These are phyloP conservation scores for Oropetium thomaeum DNA, from an alignment of 176 grass and related monocot species.

Conservation along the genomic window DNA sequence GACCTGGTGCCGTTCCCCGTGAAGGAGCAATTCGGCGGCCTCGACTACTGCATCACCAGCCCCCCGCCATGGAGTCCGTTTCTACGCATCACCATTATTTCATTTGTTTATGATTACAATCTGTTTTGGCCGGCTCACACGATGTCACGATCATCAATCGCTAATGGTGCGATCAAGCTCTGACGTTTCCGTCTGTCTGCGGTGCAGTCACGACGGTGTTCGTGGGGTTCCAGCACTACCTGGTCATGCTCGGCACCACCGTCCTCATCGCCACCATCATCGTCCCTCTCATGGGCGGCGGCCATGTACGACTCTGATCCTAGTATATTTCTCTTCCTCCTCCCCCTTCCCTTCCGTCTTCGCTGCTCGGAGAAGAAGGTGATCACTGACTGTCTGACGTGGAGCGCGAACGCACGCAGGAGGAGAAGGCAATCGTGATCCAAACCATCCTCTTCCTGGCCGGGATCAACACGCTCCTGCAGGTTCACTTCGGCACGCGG, in stretches of 20 bases:
- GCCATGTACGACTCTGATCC: constrained; percentile 46
- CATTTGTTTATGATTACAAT: background rate
- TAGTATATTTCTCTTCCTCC: background rate
- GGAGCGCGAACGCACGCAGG: constrained; percentile 22
- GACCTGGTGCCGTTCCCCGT: constrained; percentile 55
- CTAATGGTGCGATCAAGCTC: no score
- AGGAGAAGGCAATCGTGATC: constrained; percentile 93
- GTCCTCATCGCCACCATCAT: constrained; percentile 86
- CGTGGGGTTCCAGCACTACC: constrained; percentile 88
- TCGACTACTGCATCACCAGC: constrained; percentile 94
- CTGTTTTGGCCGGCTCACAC: background rate
- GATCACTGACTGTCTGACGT: background rate
- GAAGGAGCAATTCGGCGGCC: constrained; percentile 62
- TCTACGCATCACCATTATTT: background rate
- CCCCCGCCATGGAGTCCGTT: constrained; percentile 80
- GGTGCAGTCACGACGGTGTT: constrained; percentile 53
- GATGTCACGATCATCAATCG: background rate
- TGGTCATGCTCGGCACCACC: constrained; percentile 96
- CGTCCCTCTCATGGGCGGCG: constrained; percentile 92
- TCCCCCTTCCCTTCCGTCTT: background rate
- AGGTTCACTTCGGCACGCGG: constrained; percentile 78
- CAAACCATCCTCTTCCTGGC: constrained; percentile 86
- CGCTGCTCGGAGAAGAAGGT: background rate
- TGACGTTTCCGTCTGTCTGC: background rate
- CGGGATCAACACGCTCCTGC: constrained; percentile 87